Evolutionary conservation across 192 early-diverging fungal species (phyloP).

Genomic region (Coemansia sp.): DNA sequence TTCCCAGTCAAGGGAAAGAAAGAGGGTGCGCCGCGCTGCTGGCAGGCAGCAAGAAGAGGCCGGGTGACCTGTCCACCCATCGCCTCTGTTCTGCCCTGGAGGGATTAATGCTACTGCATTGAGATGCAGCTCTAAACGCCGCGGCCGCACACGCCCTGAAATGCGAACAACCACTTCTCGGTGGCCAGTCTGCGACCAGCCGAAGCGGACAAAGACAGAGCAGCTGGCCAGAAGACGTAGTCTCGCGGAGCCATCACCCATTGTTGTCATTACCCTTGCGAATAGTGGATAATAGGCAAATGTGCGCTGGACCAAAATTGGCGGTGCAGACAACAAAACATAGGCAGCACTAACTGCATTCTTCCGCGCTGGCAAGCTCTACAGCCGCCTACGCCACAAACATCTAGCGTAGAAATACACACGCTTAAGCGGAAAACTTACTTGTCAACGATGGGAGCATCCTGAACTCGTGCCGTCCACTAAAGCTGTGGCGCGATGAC

Average conservation of each 20-base stretch:
- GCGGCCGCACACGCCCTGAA: background rate
- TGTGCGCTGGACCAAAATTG: background rate
- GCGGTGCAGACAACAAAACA: background rate
- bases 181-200: background rate
- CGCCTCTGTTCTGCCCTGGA: background rate
- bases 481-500: conserved; percentile 53
- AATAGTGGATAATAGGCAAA: conserved; percentile 1
- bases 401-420: conserved; percentile 1
- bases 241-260: background rate
- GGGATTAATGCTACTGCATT: conserved; percentile 3
- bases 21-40: conserved; percentile 4
- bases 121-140: conserved; percentile 3
- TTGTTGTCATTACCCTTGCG: conserved; percentile 1
- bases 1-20: conserved; percentile 7
- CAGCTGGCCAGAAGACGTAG: background rate
- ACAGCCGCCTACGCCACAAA: conserved; percentile 23
- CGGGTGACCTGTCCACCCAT: conserved; percentile 1
- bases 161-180: conserved; percentile 9
- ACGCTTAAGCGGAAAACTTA: conserved; percentile 27
- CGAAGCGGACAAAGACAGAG: background rate
- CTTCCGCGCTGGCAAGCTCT: background rate
- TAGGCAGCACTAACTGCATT: background rate
- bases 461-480: conserved; percentile 50
- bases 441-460: conserved; percentile 44
- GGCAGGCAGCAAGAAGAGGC: background rate